phyloP scores from a whole-genome alignment of 768 basidiomycete genomes.

The Leccinum obscurum region DNA sequence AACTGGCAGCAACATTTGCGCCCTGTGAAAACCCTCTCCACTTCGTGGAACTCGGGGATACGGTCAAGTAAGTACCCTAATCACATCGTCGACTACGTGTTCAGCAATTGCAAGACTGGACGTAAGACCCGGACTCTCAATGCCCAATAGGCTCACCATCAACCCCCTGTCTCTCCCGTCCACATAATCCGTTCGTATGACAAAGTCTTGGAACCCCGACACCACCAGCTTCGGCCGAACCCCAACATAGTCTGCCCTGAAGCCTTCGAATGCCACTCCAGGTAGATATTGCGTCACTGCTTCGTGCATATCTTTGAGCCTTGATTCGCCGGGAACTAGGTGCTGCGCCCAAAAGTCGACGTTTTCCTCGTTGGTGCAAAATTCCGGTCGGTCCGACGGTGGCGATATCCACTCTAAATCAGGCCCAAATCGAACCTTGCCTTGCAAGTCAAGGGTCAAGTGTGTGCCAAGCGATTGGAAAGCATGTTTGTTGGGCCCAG shows the following conservation, averaged over 20 bases:
- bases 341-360: constrained; percentile 76
- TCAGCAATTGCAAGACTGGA: constrained; percentile 86
- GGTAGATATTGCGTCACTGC: constrained; percentile 79
- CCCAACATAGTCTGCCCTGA: constrained; percentile 82
- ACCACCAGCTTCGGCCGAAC: constrained; percentile 85
- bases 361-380: constrained; percentile 41
- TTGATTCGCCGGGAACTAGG: constrained; percentile 62
- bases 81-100: constrained; percentile 64
- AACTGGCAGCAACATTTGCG: too few species aligned
- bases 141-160: constrained; percentile 86
- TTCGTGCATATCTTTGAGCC: constrained; percentile 61
- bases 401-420: constrained; percentile 86
- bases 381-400: constrained; percentile 32
- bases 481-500: constrained; percentile 53
- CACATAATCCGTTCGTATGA: constrained; percentile 65
- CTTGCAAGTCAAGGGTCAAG: constrained; percentile 82
- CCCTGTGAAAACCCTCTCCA: too few species aligned
- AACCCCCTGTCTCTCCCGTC: constrained; percentile 31
- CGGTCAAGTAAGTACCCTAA: not conserved
- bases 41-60: too few species aligned
- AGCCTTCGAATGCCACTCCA: constrained; percentile 52
- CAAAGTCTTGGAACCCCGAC: constrained; percentile 86
- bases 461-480: constrained; percentile 93
- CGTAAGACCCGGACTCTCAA: constrained; percentile 93
- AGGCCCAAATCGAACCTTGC: constrained; percentile 88